Evolutionary conservation across 768 basidiomycete species (phyloP), one percentile per base, ranked within the genome.

Genomic region (Calocera cornea): DNA sequence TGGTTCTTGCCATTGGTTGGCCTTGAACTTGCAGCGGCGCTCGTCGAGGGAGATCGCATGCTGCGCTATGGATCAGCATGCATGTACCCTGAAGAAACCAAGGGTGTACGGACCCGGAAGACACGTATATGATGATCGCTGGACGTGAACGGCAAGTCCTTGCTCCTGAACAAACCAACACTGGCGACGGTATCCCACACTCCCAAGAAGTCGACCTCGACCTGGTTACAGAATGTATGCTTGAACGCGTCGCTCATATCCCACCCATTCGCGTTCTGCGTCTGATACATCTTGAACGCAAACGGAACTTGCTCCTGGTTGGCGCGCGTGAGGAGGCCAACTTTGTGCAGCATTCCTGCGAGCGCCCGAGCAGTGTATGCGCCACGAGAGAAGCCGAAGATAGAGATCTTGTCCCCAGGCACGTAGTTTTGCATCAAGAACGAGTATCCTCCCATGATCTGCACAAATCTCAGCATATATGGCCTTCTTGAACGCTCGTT

Each of bases 11-110:
- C 70, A 77, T 31, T 71, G 66, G 69, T 72, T 74, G 1, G 73
- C 41, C 54, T 85, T 79, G 77, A 86, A 86, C 68, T 82, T 82
- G 1, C 83, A 84, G 73, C 79, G 66, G 69, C 87, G 88, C 78
- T 91, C 90, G 69, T 92, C 89, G 41, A 92, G 82, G 12, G 90
- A 79, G 27, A 91, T 78, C 0, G 89, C 90, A 60, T 93, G 90
- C 17, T 60, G 19, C 24, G 31, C 2, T 3, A 2, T 14, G 7
- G 16, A 16, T 60, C 16, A 60, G 54, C 27, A 12, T 31, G 14
- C 54, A 38, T 60, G 22, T 10, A 19, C 8, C 24, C 7, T 2
- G 8, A 27, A 60, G 54, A 3, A 22, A 33, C 8, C 19, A 47
- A n/a, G n/a, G n/a, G n/a, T n/a, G 24, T 10, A 33, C 54, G 2